phyloP scores from a whole-genome alignment of 2,329 filamentous ascomycete genomes.

The Phyllosticta ampelicida region DNA sequence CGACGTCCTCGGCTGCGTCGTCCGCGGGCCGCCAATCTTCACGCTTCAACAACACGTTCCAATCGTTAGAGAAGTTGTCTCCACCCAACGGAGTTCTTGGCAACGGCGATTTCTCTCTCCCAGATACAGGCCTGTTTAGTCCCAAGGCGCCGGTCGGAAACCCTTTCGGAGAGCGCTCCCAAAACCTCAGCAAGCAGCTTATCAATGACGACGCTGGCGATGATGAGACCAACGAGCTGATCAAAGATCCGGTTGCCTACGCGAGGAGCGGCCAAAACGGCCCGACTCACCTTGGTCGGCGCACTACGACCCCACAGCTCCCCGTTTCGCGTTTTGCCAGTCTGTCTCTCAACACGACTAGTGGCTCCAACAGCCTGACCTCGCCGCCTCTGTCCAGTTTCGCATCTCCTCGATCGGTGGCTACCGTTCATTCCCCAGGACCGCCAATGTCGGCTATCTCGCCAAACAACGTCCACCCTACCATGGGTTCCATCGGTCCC shows the following conservation, averaged over 20 bases:
- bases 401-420: slow-evolving; percentile 37
- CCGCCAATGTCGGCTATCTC: slow-evolving; percentile 30
- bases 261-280: slow-evolving; percentile 54
- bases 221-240: slow-evolving; percentile 61
- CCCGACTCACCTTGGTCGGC: slow-evolving; percentile 46
- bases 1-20: slow-evolving; percentile 37
- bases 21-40: slow-evolving; percentile 41
- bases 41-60: slow-evolving; percentile 53
- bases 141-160: slow-evolving; percentile 64
- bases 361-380: slow-evolving; percentile 32
- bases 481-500: slow-evolving; percentile 38
- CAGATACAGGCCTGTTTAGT: slow-evolving; percentile 53
- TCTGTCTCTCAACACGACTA: slow-evolving; percentile 61
- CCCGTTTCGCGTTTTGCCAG: slow-evolving; percentile 57
- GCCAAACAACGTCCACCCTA: slow-evolving; percentile 47
- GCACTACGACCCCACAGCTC: slow-evolving; percentile 61
- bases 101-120: slow-evolving; percentile 49
- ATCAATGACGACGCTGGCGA: slow-evolving; percentile 60
- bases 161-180: slow-evolving; percentile 47
- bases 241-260: slow-evolving; percentile 60
- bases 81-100: slow-evolving; percentile 47
- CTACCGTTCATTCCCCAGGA: slow-evolving; percentile 41
- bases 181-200: slow-evolving; percentile 51
- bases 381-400: slow-evolving; percentile 47
- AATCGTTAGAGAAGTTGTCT: slow-evolving; percentile 50